These are phyloP conservation scores for Handroanthus guayacan DNA, from an alignment of 257 asterid species.

Conservation along the genomic window DNA sequence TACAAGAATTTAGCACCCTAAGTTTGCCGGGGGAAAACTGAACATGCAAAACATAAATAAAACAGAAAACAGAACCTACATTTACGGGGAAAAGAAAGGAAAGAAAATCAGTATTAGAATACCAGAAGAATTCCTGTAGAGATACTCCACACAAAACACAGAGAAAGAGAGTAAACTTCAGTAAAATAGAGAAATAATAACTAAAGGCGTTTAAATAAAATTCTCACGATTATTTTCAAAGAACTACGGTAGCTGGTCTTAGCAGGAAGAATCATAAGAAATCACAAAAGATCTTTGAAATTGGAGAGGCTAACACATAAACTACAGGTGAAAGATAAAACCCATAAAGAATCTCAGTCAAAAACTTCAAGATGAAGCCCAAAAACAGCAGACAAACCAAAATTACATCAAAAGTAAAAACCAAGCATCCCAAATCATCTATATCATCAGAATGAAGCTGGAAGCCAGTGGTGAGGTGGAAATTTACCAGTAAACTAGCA, in stretches of 20 bases:
- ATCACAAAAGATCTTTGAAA: background rate
- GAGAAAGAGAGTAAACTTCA: background rate
- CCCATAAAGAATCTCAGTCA: background rate
- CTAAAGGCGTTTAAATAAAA: background rate
- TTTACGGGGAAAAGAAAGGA: background rate
- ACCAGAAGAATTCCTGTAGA: background rate
- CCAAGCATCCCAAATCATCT: background rate
- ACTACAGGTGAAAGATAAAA: constrained; percentile 4
- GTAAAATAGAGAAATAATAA: constrained; percentile 7
- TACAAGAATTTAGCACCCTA: background rate
- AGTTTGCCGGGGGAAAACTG: background rate
- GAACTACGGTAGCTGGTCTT: constrained; percentile 5
- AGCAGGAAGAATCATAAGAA: background rate
- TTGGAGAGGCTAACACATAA: background rate
- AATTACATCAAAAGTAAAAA: background rate
- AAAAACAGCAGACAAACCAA: background rate
- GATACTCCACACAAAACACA: background rate
- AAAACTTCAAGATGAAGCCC: background rate
- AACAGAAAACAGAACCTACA: background rate
- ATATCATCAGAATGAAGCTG: constrained; percentile 14
- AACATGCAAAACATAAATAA: background rate
- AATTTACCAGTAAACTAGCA: constrained; percentile 24
- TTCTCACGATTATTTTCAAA: background rate
- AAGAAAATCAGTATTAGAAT: background rate
- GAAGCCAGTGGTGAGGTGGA: background rate